phyloP scores from a whole-genome alignment of 2,329 filamentous ascomycete species.

The Fusarium sulawesiense region DNA sequence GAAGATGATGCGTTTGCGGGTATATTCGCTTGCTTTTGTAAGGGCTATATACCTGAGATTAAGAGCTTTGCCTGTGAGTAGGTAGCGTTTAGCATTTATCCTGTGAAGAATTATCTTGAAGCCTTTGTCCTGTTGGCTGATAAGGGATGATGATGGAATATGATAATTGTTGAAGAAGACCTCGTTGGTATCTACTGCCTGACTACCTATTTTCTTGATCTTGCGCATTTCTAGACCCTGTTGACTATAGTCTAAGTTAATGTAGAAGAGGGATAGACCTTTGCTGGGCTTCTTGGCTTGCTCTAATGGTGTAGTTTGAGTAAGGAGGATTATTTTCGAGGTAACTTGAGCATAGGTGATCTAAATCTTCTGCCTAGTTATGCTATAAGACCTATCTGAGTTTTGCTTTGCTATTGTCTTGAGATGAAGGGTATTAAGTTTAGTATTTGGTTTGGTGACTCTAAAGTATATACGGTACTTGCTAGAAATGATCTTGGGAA shows the following conservation, averaged over 20 bases:
- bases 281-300: conserved; percentile 77
- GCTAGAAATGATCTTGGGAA: conserved; percentile 78
- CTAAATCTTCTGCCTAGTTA: conserved; percentile 89
- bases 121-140: conserved; percentile 79
- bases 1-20: conserved; percentile 74
- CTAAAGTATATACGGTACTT: conserved; percentile 81
- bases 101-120: conserved; percentile 84
- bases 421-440: conserved; percentile 80
- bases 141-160: conserved; percentile 71
- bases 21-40: conserved; percentile 72
- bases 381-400: conserved; percentile 68
- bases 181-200: conserved; percentile 86
- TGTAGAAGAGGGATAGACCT: conserved; percentile 80
- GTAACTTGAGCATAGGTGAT: conserved; percentile 88
- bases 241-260: conserved; percentile 57
- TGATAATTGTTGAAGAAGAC: conserved; percentile 86
- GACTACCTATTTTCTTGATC: conserved; percentile 88
- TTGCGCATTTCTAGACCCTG: conserved; percentile 73
- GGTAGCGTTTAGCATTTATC: conserved; percentile 82
- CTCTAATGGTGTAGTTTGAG: conserved; percentile 77
- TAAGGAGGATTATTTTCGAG: conserved; percentile 83
- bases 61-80: conserved; percentile 82
- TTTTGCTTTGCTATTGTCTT: conserved; percentile 70
- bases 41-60: conserved; percentile 81
- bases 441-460: conserved; percentile 85